Conservation (phyloP, 1,284 basidiomycete species). For the Omphalotus olearius region DNA sequence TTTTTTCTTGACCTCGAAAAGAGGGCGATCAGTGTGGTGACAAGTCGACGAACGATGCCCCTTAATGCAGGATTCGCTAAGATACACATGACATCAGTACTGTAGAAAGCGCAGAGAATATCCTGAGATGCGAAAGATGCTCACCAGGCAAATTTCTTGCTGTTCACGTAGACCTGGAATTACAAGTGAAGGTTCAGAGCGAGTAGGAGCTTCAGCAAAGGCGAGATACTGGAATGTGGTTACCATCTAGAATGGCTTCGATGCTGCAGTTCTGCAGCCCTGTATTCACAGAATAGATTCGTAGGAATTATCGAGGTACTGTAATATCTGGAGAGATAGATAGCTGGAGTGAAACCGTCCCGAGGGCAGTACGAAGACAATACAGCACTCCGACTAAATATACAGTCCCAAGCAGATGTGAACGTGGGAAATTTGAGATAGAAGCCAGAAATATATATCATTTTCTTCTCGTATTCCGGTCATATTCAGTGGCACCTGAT, state of each 20-base stretch:
- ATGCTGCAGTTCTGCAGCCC: no score
- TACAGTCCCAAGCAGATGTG: no score
- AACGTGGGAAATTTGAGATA: no score
- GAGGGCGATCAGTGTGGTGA: conserved; percentile 73
- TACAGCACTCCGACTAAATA: not conserved
- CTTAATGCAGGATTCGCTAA: conserved; percentile 86
- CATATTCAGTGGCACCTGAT: no score
- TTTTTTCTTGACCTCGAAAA: conserved; percentile 87
- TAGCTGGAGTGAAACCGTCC: not conserved
- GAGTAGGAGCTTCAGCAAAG: conserved; percentile 2
- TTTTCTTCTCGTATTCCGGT: no score
- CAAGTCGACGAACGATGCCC: conserved; percentile 84
- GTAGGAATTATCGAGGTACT: not conserved
- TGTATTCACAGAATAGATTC: no score
- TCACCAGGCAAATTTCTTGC: conserved; percentile 81
- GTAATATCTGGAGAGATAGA: not conserved
- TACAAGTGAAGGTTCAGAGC: not conserved
- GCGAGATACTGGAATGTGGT: conserved; percentile 3
- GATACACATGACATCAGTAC: not conserved
- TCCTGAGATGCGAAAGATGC: conserved; percentile 2
- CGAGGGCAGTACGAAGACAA: not conserved
- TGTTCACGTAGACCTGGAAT: conserved; percentile 67
- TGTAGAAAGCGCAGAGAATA: not conserved
- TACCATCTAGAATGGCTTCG: no score
- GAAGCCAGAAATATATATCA: no score